phyloP scores from a whole-genome alignment of 495 filamentous ascomycete genomes.

The Bacidia rubella region DNA sequence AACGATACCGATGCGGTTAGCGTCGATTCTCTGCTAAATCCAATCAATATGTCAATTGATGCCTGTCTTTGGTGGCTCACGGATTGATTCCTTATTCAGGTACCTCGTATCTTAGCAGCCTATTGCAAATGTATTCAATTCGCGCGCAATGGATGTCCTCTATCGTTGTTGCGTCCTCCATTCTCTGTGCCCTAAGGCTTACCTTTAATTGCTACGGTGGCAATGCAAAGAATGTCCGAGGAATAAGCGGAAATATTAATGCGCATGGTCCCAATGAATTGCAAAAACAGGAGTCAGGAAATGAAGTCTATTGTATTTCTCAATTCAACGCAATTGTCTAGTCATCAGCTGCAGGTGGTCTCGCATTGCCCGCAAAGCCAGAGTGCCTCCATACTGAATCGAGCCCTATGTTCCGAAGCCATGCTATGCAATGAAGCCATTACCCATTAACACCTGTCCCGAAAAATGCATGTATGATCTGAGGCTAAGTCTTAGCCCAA shows the following conservation, averaged over 20 bases:
- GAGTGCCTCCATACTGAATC: background rate
- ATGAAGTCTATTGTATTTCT: background rate
- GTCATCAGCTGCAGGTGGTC: background rate
- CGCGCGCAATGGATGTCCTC: too few relatives aligned
- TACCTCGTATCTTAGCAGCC: background rate
- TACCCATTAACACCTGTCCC: slow-evolving; percentile 1
- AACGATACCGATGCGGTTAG: background rate
- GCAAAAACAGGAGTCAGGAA: background rate
- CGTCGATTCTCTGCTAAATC: background rate
- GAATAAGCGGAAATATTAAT: too few relatives aligned
- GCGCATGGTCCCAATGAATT: too few relatives aligned
- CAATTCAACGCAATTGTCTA: background rate
- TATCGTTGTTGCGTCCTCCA: too few relatives aligned
- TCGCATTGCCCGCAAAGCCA: background rate
- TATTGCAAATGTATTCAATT: too few relatives aligned
- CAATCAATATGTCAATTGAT: background rate
- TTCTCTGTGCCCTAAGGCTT: too few relatives aligned
- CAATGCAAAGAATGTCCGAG: too few relatives aligned
- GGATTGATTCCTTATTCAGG: background rate
- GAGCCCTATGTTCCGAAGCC: background rate
- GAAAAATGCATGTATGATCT: background rate
- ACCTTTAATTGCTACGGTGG: too few relatives aligned
- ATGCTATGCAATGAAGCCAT: background rate
- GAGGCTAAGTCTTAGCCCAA: background rate
- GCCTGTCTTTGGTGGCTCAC: background rate